A percentile compares a stretch with the other conserved stretches of the same genome.
phyloP scores from a whole-genome alignment of 345 rosid genomes.

The Rhizophora mangle region DNA sequence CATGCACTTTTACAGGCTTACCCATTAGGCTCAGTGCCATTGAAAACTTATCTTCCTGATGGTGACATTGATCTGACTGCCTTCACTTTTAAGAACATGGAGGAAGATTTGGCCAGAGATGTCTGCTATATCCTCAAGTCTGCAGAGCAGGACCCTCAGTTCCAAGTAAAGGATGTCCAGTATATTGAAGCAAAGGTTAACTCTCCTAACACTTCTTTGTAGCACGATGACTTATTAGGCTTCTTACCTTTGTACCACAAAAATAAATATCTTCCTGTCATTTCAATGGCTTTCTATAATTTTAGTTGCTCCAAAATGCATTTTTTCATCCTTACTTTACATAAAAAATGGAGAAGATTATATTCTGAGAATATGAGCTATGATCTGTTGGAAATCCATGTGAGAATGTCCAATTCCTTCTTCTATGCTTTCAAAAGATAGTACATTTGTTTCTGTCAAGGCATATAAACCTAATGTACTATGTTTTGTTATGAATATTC shows the following conservation, averaged over 20 bases:
- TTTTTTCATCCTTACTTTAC: neutral
- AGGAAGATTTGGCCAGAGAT: constrained; percentile 28
- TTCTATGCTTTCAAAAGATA: neutral
- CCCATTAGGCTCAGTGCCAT: constrained; percentile 29
- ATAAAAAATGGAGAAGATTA: neutral
- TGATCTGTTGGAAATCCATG: neutral
- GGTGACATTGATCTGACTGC: constrained; percentile 34
- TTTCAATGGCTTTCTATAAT: neutral
- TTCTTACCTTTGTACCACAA: neutral
- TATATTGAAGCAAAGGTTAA: constrained; percentile 35
- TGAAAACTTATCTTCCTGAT: constrained; percentile 36
- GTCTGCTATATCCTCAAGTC: constrained; percentile 19
- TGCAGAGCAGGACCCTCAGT: constrained; percentile 14
- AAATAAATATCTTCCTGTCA: constrained; percentile 3
- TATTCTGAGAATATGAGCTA: neutral
- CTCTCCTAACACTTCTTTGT: constrained; percentile 14
- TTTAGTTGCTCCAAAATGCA: neutral
- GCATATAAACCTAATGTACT: neutral
- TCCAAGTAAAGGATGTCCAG: constrained; percentile 23
- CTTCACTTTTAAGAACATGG: constrained; percentile 18
- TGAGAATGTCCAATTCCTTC: too few species aligned
- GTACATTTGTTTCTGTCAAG: neutral
- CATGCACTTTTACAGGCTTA: constrained; percentile 17
- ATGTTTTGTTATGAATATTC: neutral
- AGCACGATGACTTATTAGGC: constrained; percentile 1